A percentile compares a stretch with the other conserved stretches of the same genome.
Evolutionary conservation across 257 asterid genomes (phyloP).

Genomic region (Jacaranda mimosifolia): DNA sequence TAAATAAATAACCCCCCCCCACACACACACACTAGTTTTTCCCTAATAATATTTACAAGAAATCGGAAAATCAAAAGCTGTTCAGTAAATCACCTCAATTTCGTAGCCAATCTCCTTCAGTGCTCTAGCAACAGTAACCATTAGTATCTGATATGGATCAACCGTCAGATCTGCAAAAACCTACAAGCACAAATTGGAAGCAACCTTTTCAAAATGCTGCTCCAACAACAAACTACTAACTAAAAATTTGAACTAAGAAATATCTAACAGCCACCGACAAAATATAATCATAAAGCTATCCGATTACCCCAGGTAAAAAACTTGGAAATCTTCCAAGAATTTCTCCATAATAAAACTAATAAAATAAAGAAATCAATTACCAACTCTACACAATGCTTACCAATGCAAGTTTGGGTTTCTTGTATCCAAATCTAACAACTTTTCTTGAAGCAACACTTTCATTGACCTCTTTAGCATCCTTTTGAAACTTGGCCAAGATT

Average conservation of each 20-base stretch:
- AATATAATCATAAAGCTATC: background rate
- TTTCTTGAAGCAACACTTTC: slow-evolving; percentile 50
- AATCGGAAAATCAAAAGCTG: slow-evolving; percentile 1
- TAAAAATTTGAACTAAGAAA: slow-evolving; percentile 4
- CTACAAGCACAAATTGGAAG: slow-evolving; percentile 47
- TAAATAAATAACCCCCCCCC: background rate
- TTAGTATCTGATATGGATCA: slow-evolving; percentile 82
- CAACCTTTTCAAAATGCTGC: slow-evolving; percentile 37
- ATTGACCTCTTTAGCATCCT: slow-evolving; percentile 46
- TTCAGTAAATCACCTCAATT: slow-evolving; percentile 69
- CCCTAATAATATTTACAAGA: background rate
- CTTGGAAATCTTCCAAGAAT: background rate
- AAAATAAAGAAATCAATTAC: background rate
- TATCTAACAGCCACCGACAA: slow-evolving; percentile 3
- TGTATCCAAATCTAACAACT: slow-evolving; percentile 62
- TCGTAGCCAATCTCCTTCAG: slow-evolving; percentile 81
- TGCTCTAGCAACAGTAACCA: slow-evolving; percentile 76
- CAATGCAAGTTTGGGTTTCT: slow-evolving; percentile 84
- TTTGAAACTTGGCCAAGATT: slow-evolving; percentile 61
- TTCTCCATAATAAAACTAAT: background rate
- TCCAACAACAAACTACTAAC: slow-evolving; percentile 22
- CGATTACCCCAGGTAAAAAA: background rate
- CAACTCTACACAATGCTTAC: slow-evolving; percentile 43
- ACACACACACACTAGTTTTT: background rate
- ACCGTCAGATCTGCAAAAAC: slow-evolving; percentile 78